These are phyloP conservation scores for Hypoxylon sp. DNA, from an alignment of 2,329 filamentous ascomycete genomes.

Conservation along the genomic window DNA sequence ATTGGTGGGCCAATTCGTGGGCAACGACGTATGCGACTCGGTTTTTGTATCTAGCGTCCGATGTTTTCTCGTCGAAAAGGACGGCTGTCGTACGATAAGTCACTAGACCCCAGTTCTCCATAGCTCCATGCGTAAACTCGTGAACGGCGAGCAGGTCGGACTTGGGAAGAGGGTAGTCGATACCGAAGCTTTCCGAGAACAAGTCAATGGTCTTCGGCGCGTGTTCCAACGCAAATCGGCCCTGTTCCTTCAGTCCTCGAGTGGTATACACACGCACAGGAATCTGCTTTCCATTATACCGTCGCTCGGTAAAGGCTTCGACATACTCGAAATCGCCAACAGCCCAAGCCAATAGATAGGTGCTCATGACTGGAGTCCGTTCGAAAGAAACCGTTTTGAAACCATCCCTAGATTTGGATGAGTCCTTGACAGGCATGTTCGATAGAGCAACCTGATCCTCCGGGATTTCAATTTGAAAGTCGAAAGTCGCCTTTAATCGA, in stretches of 20 bases:
- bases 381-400: constrained; percentile 85
- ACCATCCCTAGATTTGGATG: constrained; percentile 71
- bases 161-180: constrained; percentile 94
- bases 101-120: constrained; percentile 98
- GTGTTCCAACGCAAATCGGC: constrained; percentile 88
- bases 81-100: constrained; percentile 97
- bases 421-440: constrained; percentile 92
- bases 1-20: constrained; percentile 97
- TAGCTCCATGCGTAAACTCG: constrained; percentile 89
- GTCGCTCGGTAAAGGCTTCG: constrained; percentile 88
- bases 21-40: constrained; percentile 96
- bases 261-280: constrained; percentile 98
- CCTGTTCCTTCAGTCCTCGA: constrained; percentile 92
- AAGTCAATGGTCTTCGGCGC: constrained; percentile 95
- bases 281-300: constrained; percentile 91
- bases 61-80: constrained; percentile 94
- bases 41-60: constrained; percentile 92
- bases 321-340: constrained; percentile 98
- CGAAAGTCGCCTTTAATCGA: constrained; percentile 95
- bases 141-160: constrained; percentile 91
- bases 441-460: constrained; percentile 89
- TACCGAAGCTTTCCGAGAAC: constrained; percentile 94
- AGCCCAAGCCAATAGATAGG: constrained; percentile 92
- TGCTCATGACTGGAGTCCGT: constrained; percentile 90
- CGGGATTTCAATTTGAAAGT: constrained; percentile 92